phyloP scores from a whole-genome alignment of 2,329 filamentous ascomycete species.

The Paraphoma sp. region DNA sequence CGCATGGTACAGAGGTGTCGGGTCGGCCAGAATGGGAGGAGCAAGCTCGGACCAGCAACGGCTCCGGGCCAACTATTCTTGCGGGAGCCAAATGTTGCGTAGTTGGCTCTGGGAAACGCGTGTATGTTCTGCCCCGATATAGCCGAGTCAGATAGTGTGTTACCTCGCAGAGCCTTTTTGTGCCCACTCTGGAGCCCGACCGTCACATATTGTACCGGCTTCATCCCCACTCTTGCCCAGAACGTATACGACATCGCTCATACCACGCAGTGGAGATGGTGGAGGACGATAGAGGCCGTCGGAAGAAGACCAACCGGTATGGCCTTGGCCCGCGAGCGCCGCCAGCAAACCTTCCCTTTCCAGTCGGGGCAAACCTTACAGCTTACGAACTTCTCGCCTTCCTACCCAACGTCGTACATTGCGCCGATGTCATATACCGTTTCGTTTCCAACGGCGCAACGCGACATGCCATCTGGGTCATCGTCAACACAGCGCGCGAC shows the following conservation, averaged over 20 bases:
- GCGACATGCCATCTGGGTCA: constrained; percentile 10
- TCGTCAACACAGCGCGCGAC: constrained; percentile 23
- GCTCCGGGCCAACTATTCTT: background rate
- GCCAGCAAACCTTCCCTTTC: constrained; percentile 21
- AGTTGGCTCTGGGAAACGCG: background rate
- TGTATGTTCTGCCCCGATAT: background rate
- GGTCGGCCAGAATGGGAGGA: background rate
- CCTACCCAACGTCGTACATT: constrained; percentile 28
- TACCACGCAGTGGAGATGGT: no score
- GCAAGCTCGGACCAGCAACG: background rate
- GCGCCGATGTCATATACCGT: constrained; percentile 27
- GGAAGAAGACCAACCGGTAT: background rate
- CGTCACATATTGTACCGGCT: no score
- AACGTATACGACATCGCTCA: no score
- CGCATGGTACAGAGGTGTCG: no score
- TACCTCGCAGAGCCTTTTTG: no score
- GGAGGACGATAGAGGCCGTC: background rate
- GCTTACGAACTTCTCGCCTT: constrained; percentile 31
- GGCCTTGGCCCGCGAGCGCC: constrained; percentile 14
- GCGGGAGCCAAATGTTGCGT: background rate
- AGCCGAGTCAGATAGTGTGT: no score
- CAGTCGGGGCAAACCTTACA: constrained; percentile 22
- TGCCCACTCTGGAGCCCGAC: no score
- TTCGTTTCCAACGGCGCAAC: constrained; percentile 28
- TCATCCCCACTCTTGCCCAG: no score